Percentiles rank a stretch among this genome's conserved stretches.
Evolutionary conservation across 179 eudicot genomes (phyloP).

Genomic region (Vitellaria paradoxa): DNA sequence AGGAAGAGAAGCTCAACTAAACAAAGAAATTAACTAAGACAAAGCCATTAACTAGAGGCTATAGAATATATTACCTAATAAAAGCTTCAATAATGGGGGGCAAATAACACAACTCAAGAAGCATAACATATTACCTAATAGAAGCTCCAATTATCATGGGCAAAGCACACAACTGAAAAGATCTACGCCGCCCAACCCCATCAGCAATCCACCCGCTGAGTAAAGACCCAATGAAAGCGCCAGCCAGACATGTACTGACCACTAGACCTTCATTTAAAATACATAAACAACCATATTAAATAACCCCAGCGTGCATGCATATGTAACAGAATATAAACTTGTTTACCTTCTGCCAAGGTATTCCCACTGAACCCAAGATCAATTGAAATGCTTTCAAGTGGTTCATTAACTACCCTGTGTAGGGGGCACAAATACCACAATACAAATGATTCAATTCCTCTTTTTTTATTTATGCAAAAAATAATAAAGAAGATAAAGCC

Average conservation of each 20-base stretch:
- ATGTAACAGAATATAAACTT: not conserved
- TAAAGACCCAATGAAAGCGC: constrained; percentile 83
- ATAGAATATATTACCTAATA: constrained; percentile 19
- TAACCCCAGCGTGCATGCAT: no score
- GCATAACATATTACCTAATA: constrained; percentile 27
- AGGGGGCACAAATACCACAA: constrained; percentile 10
- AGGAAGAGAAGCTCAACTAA: not conserved
- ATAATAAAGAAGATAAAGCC: no score
- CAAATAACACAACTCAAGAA: constrained; percentile 70
- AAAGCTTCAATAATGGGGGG: constrained; percentile 83
- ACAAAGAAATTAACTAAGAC: not conserved
- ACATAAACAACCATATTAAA: no score
- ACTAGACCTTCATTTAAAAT: constrained; percentile 42
- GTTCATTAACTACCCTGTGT: constrained; percentile 93
- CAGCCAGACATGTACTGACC: constrained; percentile 82
- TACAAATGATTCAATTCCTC: constrained; percentile 12
- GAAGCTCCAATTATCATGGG: constrained; percentile 86
- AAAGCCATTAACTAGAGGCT: not conserved
- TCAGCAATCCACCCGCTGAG: constrained; percentile 90
- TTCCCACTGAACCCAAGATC: constrained; percentile 86
- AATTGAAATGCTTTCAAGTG: constrained; percentile 74
- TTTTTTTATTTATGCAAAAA: not conserved
- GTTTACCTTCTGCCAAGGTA: constrained; percentile 80
- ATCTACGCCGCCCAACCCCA: constrained; percentile 78
- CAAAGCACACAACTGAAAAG: constrained; percentile 81